These are phyloP conservation scores for Acanthamoeba comandoni DNA, from an alignment of 208 protist genomes.

Conservation along the genomic window DNA sequence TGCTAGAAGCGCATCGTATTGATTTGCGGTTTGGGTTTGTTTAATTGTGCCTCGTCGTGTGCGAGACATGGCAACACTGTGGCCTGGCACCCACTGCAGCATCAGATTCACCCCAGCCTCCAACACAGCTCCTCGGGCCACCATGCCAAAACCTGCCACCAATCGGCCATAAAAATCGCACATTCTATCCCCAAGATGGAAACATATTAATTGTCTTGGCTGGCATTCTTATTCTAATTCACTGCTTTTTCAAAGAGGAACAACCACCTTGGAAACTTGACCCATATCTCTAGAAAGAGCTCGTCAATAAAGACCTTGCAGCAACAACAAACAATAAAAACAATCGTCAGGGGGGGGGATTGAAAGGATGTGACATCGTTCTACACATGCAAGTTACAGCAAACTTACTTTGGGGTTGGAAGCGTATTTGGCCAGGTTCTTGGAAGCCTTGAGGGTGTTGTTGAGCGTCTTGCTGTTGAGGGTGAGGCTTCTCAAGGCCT, in stretches of 20 bases:
- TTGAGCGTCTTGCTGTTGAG: constrained; percentile 6
- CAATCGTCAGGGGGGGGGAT: neutral
- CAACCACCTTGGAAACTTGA: neutral
- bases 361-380: neutral
- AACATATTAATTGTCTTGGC: too few relatives aligned
- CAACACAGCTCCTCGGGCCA: neutral
- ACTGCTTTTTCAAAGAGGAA: too few relatives aligned
- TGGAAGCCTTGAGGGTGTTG: neutral
- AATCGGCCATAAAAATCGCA: constrained; percentile 1
- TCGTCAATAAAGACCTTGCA: neutral
- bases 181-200: neutral
- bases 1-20: neutral
- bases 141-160: neutral
- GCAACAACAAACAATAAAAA: constrained; percentile 12
- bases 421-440: neutral
- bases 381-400: neutral
- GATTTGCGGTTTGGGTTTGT: neutral
- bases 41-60: neutral
- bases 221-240: too few relatives aligned
- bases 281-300: constrained; percentile 8
- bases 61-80: neutral
- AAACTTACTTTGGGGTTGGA: constrained; percentile 28
- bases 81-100: constrained; percentile 8
- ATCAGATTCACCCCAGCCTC: constrained; percentile 2
- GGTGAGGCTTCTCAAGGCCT: constrained; percentile 2